Evolutionary conservation across 1,284 basidiomycete genomes (phyloP).

Genomic region (Bondarzewia mesenterica): DNA sequence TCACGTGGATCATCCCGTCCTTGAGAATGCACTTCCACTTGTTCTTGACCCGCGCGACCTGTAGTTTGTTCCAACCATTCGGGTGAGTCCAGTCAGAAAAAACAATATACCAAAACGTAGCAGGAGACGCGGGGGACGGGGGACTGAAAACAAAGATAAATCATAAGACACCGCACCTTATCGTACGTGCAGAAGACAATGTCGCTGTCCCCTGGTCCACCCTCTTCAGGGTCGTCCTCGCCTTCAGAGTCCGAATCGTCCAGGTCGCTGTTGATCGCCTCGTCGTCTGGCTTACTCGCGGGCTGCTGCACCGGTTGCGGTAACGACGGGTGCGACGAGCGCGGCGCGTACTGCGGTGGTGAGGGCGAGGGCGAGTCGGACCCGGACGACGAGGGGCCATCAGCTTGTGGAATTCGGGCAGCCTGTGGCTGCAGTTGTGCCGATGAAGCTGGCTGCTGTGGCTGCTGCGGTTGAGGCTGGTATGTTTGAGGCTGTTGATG

Average conservation of each 20-base stretch:
- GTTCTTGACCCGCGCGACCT: slow-evolving; percentile 98
- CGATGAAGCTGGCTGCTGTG: slow-evolving; percentile 11
- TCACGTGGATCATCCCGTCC: slow-evolving; percentile 96
- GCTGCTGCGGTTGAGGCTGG: slow-evolving; percentile 14
- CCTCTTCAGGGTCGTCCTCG: slow-evolving; percentile 69
- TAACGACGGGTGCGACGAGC: slow-evolving; percentile 30
- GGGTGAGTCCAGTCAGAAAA: neutral
- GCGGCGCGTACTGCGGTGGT: slow-evolving; percentile 52
- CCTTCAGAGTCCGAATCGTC: slow-evolving; percentile 89
- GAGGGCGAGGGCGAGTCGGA: slow-evolving; percentile 59
- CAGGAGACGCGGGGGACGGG: no score
- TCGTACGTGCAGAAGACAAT: slow-evolving; percentile 99
- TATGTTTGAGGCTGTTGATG: slow-evolving; percentile 1
- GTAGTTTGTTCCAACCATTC: neutral
- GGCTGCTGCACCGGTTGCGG: slow-evolving; percentile 23
- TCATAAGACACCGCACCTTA: slow-evolving; percentile 63
- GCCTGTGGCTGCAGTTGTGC: slow-evolving; percentile 17
- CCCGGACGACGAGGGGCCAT: slow-evolving; percentile 46
- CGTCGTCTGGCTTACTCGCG: slow-evolving; percentile 40
- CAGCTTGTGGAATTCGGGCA: slow-evolving; percentile 55
- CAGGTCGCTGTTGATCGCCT: slow-evolving; percentile 93
- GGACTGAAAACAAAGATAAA: slow-evolving; percentile 3
- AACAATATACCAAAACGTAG: slow-evolving; percentile 4
- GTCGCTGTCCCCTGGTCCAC: slow-evolving; percentile 69
- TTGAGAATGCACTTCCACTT: slow-evolving; percentile 99